phyloP scores from a whole-genome alignment of 768 basidiomycete genomes.

The Suillus tomentosus region DNA sequence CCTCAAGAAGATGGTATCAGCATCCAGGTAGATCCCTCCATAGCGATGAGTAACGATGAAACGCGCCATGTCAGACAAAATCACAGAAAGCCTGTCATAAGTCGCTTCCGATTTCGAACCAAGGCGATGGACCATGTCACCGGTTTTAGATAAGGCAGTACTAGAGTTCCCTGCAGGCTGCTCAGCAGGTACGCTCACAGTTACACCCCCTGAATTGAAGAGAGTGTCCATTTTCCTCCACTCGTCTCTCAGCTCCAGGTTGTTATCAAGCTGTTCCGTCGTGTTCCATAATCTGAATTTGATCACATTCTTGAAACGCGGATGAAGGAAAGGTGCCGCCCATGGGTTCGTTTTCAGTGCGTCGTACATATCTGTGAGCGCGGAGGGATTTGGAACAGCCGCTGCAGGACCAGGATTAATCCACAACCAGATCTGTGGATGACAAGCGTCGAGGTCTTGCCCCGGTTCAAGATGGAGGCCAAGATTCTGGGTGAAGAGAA shows the following conservation, averaged over 20 bases:
- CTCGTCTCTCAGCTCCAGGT: constrained; percentile 84
- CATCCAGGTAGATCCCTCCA: constrained; percentile 93
- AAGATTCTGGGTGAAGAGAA: constrained; percentile 91
- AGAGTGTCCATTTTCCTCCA: constrained; percentile 78
- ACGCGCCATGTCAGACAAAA: constrained; percentile 95
- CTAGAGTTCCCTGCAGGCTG: constrained; percentile 31
- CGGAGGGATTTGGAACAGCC: constrained; percentile 75
- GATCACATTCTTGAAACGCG: constrained; percentile 84
- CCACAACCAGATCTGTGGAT: constrained; percentile 95
- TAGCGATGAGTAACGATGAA: constrained; percentile 93
- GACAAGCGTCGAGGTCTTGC: constrained; percentile 54
- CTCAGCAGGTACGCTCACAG: constrained; percentile 55
- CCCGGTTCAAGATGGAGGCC: constrained; percentile 61
- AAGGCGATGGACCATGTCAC: constrained; percentile 43
- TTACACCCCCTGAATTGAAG: constrained; percentile 86
- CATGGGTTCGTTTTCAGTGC: constrained; percentile 81
- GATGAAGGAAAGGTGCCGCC: constrained; percentile 90
- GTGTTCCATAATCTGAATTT: constrained; percentile 97
- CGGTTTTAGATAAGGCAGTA: neutral
- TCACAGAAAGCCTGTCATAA: constrained; percentile 85
- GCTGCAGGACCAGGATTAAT: constrained; percentile 94
- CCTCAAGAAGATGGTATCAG: constrained; percentile 87
- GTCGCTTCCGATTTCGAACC: constrained; percentile 58
- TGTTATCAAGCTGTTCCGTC: constrained; percentile 88
- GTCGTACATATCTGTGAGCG: constrained; percentile 79